phyloP scores from a whole-genome alignment of 2,329 filamentous ascomycete species.

The Fusarium sp. region DNA sequence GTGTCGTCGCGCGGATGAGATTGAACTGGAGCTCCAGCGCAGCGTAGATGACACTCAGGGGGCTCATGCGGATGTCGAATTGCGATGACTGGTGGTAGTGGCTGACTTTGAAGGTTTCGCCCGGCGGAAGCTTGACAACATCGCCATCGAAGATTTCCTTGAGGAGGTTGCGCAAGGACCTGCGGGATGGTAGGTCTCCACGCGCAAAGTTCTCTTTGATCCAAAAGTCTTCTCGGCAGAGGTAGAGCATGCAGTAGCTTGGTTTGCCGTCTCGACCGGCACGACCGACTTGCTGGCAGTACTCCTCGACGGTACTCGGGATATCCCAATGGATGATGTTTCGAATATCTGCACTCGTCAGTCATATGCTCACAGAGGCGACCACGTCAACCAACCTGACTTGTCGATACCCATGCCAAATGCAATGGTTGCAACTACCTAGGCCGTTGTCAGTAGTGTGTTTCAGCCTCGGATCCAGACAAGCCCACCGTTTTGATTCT shows the following conservation, averaged over 20 bases:
- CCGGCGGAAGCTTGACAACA: slow-evolving; percentile 12
- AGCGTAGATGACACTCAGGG: slow-evolving; percentile 63
- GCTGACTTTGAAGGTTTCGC: slow-evolving; percentile 49
- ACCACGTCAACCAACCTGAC: slow-evolving; percentile 27
- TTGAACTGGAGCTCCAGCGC: slow-evolving; percentile 67
- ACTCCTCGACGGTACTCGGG: slow-evolving; percentile 61
- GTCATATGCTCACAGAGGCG: not conserved
- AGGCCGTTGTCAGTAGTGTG: not conserved
- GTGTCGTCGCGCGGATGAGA: slow-evolving; percentile 64
- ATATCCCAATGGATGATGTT: slow-evolving; percentile 63
- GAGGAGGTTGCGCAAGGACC: slow-evolving; percentile 58
- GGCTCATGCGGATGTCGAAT: slow-evolving; percentile 61
- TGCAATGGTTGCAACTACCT: slow-evolving; percentile 60
- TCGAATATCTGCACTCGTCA: slow-evolving; percentile 53
- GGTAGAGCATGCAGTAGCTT: slow-evolving; percentile 65
- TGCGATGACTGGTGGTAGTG: slow-evolving; percentile 55
- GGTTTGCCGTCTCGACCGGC: slow-evolving; percentile 61
- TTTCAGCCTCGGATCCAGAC: fast-evolving
- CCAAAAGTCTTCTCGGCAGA: slow-evolving; percentile 65
- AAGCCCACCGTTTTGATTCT: slow-evolving; percentile 47
- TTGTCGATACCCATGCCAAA: slow-evolving; percentile 70
- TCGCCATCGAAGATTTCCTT: slow-evolving; percentile 58
- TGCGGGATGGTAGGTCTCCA: slow-evolving; percentile 64
- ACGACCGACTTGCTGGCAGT: slow-evolving; percentile 65
- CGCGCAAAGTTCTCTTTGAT: slow-evolving; percentile 66